Base-by-base conservation (phyloP, 345 rosid species). In the Salix caprea region DNA sequence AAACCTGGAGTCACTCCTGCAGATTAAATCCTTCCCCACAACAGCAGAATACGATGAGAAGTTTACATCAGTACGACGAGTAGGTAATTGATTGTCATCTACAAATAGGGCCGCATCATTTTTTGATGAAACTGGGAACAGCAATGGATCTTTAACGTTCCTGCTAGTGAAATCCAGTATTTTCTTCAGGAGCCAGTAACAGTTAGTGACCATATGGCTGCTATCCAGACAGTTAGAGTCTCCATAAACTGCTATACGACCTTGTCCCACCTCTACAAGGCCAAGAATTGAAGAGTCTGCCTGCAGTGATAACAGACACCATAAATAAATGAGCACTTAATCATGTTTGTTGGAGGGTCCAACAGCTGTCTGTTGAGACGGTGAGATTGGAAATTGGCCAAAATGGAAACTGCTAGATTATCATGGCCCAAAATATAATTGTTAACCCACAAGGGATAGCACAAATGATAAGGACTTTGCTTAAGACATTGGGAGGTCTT, bases 151-250 rank as follows among this genome's bases (percentile, higher is more conserved):
- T 83, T 82, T 89, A 75, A 83, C 82, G 68, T 88, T 90, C 71
- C 86, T 80, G 44, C 94, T 85, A 62, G 94, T 93, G 79, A 90
- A 96, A 67, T 93, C 96, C 73, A 96, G 85, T 67, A 93, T 87
- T 83, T 96, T 96, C 82, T 83, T 89, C 66, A 96, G 83, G 77
- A 96, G 97, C 98, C 94, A 87, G 83, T 90, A 93, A 82, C 99
- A 96, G 84, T 93, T 93, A 28, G 99, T 93, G 73, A 96, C 98
- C 99, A 96, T 95, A 81, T 91, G 99, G 81, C 99, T 93, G 79
- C 99, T 91, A 77, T 95, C 99, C 80, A 95, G 77, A 84, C 99
- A 95, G 82, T 95, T 95, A 64, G 99, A 95, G 82, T 95, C 99
- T 67, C 99, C 99, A 76, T 95, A 95, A 5, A 95, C 96, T 32